Percentiles rank a stretch among this genome's conserved stretches.
Conservation (phyloP, 768 basidiomycete species). For the Russula dissimulans region DNA sequence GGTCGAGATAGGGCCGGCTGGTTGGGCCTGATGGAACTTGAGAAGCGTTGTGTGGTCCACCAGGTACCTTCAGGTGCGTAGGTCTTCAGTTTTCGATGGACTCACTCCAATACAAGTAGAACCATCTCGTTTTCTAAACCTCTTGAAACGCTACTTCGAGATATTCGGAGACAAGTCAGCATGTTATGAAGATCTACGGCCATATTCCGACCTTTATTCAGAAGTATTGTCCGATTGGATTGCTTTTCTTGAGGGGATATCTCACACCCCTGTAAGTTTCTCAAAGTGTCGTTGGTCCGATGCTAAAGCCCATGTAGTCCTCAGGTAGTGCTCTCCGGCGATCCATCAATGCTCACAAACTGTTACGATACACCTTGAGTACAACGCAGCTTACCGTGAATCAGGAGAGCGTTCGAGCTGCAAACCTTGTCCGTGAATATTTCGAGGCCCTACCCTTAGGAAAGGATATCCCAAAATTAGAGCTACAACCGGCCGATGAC, state of each 20-base stretch:
- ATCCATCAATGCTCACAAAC: constrained; percentile 66
- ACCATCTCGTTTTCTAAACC: constrained; percentile 32
- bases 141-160: constrained; percentile 61
- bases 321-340: constrained; percentile 49
- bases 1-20: constrained; percentile 62
- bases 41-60: constrained; percentile 44
- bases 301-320: constrained; percentile 30
- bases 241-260: constrained; percentile 40
- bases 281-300: background rate
- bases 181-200: constrained; percentile 78
- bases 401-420: constrained; percentile 44
- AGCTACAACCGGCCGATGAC: constrained; percentile 84
- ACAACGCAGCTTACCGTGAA: constrained; percentile 44
- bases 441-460: constrained; percentile 61
- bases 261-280: constrained; percentile 38
- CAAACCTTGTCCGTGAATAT: constrained; percentile 51
- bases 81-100: background rate
- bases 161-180: constrained; percentile 72
- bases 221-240: constrained; percentile 44
- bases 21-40: constrained; percentile 69
- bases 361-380: constrained; percentile 53
- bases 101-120: constrained; percentile 30
- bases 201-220: constrained; percentile 47
- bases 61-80: constrained; percentile 40
- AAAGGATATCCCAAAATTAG: constrained; percentile 53